Percentiles rank a stretch among this genome's conserved stretches.
phyloP scores from a whole-genome alignment of 2,329 filamentous ascomycete species.

The Arthroderma sp. region DNA sequence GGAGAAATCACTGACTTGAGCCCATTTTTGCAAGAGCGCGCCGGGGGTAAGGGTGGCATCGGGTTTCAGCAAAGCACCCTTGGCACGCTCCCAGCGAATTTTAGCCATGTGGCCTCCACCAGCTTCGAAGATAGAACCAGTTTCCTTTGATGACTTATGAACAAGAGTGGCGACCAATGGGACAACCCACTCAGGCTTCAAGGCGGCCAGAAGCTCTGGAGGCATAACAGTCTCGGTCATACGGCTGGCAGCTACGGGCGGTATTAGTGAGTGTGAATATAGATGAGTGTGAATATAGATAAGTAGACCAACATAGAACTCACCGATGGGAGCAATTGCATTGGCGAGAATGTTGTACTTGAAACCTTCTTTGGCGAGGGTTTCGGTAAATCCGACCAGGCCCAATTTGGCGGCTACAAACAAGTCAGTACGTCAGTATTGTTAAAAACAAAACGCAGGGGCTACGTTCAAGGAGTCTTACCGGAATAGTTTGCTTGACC shows the following conservation, averaged over 20 bases:
- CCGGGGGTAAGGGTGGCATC: slow-evolving; percentile 79
- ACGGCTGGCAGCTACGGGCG: slow-evolving; percentile 59
- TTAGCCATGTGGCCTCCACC: slow-evolving; percentile 89
- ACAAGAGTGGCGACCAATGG: slow-evolving; percentile 80
- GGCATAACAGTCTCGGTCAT: slow-evolving; percentile 96
- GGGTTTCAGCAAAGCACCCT: slow-evolving; percentile 76
- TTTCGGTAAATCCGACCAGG: slow-evolving; percentile 94
- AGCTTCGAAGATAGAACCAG: slow-evolving; percentile 81
- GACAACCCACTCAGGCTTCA: slow-evolving; percentile 91
- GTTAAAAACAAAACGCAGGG: too few species aligned
- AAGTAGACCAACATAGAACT: slow-evolving; percentile 6
- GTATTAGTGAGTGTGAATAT: slow-evolving; percentile 6
- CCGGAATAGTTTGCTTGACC: slow-evolving; percentile 91
- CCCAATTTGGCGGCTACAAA: slow-evolving; percentile 71
- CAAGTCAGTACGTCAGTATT: slow-evolving; percentile 9
- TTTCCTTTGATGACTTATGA: slow-evolving; percentile 71
- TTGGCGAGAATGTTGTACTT: slow-evolving; percentile 98
- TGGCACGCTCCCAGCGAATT: slow-evolving; percentile 85
- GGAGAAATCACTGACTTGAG: slow-evolving; percentile 74
- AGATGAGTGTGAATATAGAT: background rate
- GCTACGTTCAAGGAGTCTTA: slow-evolving; percentile 17
- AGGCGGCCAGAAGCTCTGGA: slow-evolving; percentile 70
- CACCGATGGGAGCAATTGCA: slow-evolving; percentile 74
- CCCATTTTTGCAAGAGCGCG: slow-evolving; percentile 80
- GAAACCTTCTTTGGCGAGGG: slow-evolving; percentile 86